These are phyloP conservation scores for Eutrema salsugineum DNA, from an alignment of 441 rosid genomes.

Conservation along the genomic window DNA sequence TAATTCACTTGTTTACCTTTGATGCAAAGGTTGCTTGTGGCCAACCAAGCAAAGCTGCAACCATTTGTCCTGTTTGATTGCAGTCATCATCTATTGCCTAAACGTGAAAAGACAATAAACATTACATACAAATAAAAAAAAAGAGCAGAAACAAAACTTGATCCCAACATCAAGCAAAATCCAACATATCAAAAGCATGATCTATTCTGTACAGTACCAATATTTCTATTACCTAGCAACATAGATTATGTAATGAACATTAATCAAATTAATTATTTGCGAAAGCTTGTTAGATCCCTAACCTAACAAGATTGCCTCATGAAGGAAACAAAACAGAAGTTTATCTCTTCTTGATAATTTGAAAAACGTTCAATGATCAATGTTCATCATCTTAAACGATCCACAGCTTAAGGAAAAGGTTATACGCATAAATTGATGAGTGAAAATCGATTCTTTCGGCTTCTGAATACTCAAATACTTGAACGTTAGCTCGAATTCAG, in stretches of 20 bases:
- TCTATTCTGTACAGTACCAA: too few relatives aligned
- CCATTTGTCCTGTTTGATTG: constrained; percentile 98
- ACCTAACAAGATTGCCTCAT: neutral
- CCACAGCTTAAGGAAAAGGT: neutral
- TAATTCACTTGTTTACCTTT: constrained; percentile 44
- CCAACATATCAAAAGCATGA: neutral
- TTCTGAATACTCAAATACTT: neutral
- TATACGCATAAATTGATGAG: neutral
- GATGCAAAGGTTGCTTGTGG: constrained; percentile 97
- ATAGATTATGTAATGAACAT: neutral
- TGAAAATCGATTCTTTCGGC: neutral
- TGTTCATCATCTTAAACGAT: neutral
- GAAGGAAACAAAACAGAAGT: neutral
- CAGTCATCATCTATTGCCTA: constrained; percentile 98
- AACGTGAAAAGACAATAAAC: neutral
- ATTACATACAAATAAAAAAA: neutral
- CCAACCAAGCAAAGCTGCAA: constrained; percentile 93
- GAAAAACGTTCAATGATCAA: neutral
- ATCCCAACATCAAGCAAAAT: neutral
- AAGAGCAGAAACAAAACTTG: too few relatives aligned
- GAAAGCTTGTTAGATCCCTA: neutral
- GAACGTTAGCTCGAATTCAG: neutral
- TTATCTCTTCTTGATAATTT: neutral
- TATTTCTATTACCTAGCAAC: neutral
- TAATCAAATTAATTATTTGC: neutral